phyloP scores from a whole-genome alignment of 768 basidiomycete genomes.

The Boletus eberwhitei region DNA sequence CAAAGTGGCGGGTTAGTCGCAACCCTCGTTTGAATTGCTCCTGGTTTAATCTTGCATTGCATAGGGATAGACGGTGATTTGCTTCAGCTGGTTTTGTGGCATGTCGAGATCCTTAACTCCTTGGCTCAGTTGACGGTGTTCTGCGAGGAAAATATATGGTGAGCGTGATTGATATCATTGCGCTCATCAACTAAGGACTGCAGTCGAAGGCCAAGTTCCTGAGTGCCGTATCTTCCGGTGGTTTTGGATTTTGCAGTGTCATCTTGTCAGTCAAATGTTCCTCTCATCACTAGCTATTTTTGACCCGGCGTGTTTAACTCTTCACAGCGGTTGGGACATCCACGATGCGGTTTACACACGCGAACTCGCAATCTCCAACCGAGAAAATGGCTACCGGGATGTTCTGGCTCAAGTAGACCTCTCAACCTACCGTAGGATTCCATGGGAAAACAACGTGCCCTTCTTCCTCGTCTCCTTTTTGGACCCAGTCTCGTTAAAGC shows the following conservation, averaged over 20 bases:
- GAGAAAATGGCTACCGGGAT: constrained; percentile 89
- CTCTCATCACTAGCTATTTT: not conserved
- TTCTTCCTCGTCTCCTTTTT: constrained; percentile 92
- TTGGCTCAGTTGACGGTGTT: constrained; percentile 77
- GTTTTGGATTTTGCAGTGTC: constrained; percentile 92
- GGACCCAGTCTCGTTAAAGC: constrained; percentile 79
- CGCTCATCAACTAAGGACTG: constrained; percentile 6
- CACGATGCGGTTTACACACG: constrained; percentile 82
- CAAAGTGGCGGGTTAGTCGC: constrained; percentile 81
- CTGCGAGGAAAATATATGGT: constrained; percentile 95
- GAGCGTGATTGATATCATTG: constrained; percentile 10
- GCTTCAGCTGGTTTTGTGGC: not conserved
- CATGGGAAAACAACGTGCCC: constrained; percentile 88
- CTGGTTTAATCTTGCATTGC: not conserved
- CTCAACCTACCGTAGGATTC: constrained; percentile 81
- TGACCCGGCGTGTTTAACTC: not conserved
- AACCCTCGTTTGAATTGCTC: not conserved
- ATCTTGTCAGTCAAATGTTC: constrained; percentile 63
- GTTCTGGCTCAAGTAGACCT: constrained; percentile 84
- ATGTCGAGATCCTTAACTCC: constrained; percentile 6
- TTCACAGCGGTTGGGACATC: constrained; percentile 80
- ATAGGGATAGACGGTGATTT: constrained; percentile 66
- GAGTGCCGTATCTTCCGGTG: constrained; percentile 70
- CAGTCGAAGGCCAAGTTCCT: constrained; percentile 93
- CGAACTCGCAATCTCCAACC: constrained; percentile 89